phyloP scores from a whole-genome alignment of 164 flowering plant genomes.

The Taxillus chinensis region DNA sequence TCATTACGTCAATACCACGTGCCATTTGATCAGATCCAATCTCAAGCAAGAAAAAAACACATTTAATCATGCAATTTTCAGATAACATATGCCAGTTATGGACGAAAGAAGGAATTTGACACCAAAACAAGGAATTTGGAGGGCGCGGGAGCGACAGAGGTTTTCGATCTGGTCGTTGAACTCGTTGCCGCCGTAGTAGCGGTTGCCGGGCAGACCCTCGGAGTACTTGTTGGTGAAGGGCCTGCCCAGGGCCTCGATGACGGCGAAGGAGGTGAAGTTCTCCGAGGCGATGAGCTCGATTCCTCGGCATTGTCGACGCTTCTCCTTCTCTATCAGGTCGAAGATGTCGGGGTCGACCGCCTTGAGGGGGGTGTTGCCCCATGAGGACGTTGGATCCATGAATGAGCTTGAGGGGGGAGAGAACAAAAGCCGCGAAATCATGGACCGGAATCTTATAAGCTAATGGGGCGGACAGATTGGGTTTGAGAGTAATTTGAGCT shows the following conservation, averaged over 20 bases:
- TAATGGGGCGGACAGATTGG: too few species aligned
- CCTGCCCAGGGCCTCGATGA: constrained; percentile 87
- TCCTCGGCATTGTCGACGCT: constrained; percentile 86
- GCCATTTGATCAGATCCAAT: too few species aligned
- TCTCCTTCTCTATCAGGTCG: constrained; percentile 97
- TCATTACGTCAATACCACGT: too few species aligned
- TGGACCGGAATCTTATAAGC: too few species aligned
- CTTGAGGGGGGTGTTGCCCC: constrained; percentile 78
- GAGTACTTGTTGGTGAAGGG: constrained; percentile 97
- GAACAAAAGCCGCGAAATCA: background rate
- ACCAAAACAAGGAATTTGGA: constrained; percentile 13
- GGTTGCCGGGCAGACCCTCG: constrained; percentile 96
- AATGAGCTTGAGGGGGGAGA: constrained; percentile 7
- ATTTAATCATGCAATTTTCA: too few species aligned
- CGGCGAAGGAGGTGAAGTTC: constrained; percentile 95
- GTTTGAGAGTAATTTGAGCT: too few species aligned
- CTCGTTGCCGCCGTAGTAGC: constrained; percentile 98
- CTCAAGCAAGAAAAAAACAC: too few species aligned
- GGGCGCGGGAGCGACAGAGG: constrained; percentile 76
- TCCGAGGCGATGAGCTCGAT: constrained; percentile 98
- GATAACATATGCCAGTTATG: too few species aligned
- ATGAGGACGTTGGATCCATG: constrained; percentile 74
- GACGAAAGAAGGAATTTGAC: too few species aligned
- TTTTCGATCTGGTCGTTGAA: constrained; percentile 94
- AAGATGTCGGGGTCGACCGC: constrained; percentile 66